Conservation (phyloP, 306 rosid genomes). For the Crataegus laevigata region DNA sequence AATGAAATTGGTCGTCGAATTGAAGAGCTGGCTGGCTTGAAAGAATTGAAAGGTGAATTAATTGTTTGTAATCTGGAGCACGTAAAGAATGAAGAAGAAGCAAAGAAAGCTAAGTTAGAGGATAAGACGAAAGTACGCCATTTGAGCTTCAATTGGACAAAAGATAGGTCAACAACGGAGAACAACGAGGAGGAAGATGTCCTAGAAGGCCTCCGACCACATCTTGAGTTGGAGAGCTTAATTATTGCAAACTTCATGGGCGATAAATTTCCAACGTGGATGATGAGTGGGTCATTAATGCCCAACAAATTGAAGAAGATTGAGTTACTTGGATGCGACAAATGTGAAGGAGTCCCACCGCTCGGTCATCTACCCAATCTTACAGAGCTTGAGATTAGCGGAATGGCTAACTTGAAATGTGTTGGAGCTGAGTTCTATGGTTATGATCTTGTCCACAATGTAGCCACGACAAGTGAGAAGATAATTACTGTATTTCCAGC, state of each 20-base stretch:
- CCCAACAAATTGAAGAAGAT: not conserved
- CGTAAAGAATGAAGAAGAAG: not conserved
- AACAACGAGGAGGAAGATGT: not conserved
- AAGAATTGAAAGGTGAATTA: not conserved
- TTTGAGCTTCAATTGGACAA: not conserved
- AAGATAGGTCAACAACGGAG: not conserved
- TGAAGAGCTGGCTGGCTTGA: not conserved
- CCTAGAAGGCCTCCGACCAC: not conserved
- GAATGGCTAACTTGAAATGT: no score
- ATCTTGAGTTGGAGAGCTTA: not conserved
- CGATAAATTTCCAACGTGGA: not conserved
- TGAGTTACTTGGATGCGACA: fast-evolving
- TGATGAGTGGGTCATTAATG: not conserved
- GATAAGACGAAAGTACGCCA: not conserved
- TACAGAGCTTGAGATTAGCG: fast-evolving
- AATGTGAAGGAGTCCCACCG: not conserved
- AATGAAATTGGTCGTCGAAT: not conserved
- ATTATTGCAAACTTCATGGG: not conserved
- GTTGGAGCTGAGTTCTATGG: no score
- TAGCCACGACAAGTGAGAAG: no score
- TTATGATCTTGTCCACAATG: no score
- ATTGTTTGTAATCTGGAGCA: not conserved
- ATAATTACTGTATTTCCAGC: no score
- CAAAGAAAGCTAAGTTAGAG: not conserved
- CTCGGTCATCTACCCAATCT: no score